Base-by-base conservation (phyloP, 176 grass and related monocot genomes). In the Aegilops umbellulata region DNA sequence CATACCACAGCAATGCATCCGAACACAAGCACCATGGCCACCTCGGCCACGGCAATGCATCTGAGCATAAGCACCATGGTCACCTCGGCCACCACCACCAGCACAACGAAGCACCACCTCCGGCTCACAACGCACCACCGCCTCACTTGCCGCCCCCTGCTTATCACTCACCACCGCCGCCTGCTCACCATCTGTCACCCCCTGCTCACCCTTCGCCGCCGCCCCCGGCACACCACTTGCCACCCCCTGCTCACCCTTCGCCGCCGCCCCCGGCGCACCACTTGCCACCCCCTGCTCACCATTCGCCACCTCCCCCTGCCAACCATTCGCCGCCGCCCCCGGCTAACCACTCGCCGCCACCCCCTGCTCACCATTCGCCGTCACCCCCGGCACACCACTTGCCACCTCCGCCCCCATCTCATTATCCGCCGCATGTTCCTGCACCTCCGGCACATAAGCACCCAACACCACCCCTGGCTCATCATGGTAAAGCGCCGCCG, bases 1-100 rank as follows among this genome's bases (percentile, higher is more conserved):
- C 35, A 38, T 72, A 72, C 69, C 69, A 42, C 69, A 42, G 1
- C 69, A 72, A 72, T 72, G 69, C 36, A 15, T 72, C 69, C 12
- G 0, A 23, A 2, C 69, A 72, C 36, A 42, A 42, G 36, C 69
- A 72, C 35, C 69, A 72, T 24, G 69, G 69, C 7, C 35, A 72
- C 69, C 69, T 72, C 10, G 69, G 69, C 22, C 69, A 72, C 23
- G 69, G 69, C 22, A 72, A 72, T 41, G 2, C 36, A 3, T 42
- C 69, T 31, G 63, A 86, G 35, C 60, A 94, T 7, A 84, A 91
- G 22, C 74, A 89, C 16, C 89, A 94, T 4, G 86, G 79, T 11
- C 92, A 90, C 47, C 60, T 60, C 17, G 86, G 30, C 20, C 57
- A 42, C 2, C 60, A 69, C 5, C 49, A 53, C 7, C 60, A 58